Base-by-base conservation (phyloP, 805 yeast genomes). In the Ogataea thermomethanolica region DNA sequence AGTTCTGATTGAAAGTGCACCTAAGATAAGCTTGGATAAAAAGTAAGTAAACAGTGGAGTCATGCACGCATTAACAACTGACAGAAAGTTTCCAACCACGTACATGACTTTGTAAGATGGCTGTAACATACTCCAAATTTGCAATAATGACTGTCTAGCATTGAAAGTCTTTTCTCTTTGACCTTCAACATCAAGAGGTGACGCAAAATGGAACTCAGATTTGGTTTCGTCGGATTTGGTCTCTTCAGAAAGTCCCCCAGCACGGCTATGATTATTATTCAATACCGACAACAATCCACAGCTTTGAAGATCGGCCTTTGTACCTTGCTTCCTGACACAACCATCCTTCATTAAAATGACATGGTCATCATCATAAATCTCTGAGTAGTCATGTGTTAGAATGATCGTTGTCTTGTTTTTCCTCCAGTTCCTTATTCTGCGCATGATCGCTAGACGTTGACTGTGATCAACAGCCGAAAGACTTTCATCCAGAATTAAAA, bases 401-500 rank as follows among this genome's bases (percentile, higher is more conserved):
- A 88, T 64, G 11, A 93, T 73, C 0, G 97, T 90, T 0, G 96
- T 84, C 48, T 74, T 81, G 2, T 76, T 79, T 7, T 45, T 42
- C 50, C 98, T 71, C 81, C 84, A 79, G 3, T 48, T 39, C 39
- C 76, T 72, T 9, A 93, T 68, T 0, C 70, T 69, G 2, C 63
- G 56, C 53, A 82, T 59, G 5, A 88, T 58, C 3, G 55, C 40
- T 0, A 62, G 61, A 44, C 80, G 70, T 30, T 72, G 71, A 0
- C 50, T 52, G 2, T 63, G 56, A 57, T 93, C 97, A 41, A 93
- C 62, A 0, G 96, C 96, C 35, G 93, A 81, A 2, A 86, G 65
- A 4, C 93, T 76, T 58, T 93, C 99, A 64, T 93, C 99, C 21
- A 90, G 65, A 2, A 93, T 73, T 44, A 91, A 62, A 5, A 93